phyloP scores from a whole-genome alignment of 202 grass and related monocot species.

The Eragrostis tef region DNA sequence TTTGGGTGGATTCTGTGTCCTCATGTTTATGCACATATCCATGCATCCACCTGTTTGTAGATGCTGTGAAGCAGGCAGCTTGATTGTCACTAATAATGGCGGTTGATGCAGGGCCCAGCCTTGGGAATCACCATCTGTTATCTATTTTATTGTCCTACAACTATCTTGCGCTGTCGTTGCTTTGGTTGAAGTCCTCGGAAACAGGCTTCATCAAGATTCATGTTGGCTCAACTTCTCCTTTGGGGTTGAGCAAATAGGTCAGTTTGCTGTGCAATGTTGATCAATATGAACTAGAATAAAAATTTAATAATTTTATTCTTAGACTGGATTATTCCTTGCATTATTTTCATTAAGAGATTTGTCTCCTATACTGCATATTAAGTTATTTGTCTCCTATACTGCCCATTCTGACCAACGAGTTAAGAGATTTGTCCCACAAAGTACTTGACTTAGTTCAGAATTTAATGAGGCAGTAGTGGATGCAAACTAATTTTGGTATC shows the following conservation, averaged over 20 bases:
- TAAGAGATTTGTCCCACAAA: neutral
- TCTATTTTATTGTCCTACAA: constrained; percentile 82
- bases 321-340: neutral
- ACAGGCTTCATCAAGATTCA: constrained; percentile 75
- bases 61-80: constrained; percentile 15
- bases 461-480: neutral
- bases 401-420: neutral
- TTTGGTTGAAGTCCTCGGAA: constrained; percentile 77
- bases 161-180: constrained; percentile 71
- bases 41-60: constrained; percentile 36
- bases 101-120: constrained; percentile 73
- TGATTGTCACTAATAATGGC: constrained; percentile 41
- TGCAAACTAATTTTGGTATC: neutral
- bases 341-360: constrained; percentile 35
- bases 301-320: constrained; percentile 36
- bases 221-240: constrained; percentile 78
- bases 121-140: constrained; percentile 73
- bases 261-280: constrained; percentile 27
- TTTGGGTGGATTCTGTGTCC: constrained; percentile 40
- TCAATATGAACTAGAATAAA: constrained; percentile 37
- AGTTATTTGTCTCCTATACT: neutral
- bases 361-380: neutral
- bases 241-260: constrained; percentile 82
- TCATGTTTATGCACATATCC: constrained; percentile 36
- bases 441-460: neutral